Evolutionary conservation across 2,329 filamentous ascomycete genomes (phyloP), one percentile per base, ranked within the genome.

Genomic region (Plectosphaerella cucumerina): DNA sequence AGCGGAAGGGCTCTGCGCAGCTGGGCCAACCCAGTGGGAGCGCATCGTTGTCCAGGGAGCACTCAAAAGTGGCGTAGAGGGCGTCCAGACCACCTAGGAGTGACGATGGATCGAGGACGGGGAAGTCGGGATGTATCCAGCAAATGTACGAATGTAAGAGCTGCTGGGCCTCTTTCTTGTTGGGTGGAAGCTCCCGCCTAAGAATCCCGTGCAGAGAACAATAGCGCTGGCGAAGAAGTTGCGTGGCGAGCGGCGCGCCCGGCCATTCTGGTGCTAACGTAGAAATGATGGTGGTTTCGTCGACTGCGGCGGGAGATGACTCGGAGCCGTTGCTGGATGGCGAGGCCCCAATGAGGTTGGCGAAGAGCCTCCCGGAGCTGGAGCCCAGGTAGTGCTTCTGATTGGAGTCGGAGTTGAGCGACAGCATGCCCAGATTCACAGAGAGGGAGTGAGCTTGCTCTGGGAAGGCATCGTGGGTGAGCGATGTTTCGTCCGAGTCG

Each of bases 391-490:
- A 70, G 44, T 70, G 67, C 34, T 60, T 61, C 34, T 70, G 67
- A n/a, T 60, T 58, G 1, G 65, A 65, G 46, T 71, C 67, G 0
- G 67, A 67, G 44, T 69, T 67, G 12, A 71, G 59, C 2, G 68
- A 68, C 10, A 70, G 56, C 58, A 70, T 64, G 0, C 67, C 68
- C 1, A 71, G 52, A 22, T 68, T 64, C 21, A 67, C 58, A 1
- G 68, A 64, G 15, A 69, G 62, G 0, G 66, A 56, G 48, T 60
- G 58, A 1, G 60, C 70, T n/a, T 88, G 77, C 44, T 77, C 72
- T 6, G 74, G 59, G 54, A 77, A 80, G 44, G 78, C 74, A 6
- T 69, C 67, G 9, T 77, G 72, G 55, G 78, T 78, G 57, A 76
- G 74, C 9, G 72, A 42, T 6, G 39, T 42, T 11, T n/a, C 39